phyloP scores from a whole-genome alignment of 805 yeast genomes.

The Hanseniaspora pseudoguilliermondii region DNA sequence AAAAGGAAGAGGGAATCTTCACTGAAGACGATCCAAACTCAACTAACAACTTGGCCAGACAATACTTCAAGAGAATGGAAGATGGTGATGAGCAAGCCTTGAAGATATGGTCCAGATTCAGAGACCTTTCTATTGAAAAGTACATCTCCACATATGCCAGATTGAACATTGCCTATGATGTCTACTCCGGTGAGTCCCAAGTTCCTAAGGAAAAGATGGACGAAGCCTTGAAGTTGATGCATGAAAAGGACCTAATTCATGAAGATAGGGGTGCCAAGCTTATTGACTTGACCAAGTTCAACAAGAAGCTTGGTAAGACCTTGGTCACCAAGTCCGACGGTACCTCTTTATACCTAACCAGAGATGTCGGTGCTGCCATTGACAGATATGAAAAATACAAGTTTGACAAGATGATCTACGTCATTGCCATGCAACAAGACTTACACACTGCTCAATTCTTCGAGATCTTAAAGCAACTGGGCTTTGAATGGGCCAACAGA shows the following conservation, averaged over 20 bases:
- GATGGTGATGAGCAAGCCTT: slow-evolving; percentile 78
- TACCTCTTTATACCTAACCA: slow-evolving; percentile 81
- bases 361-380: slow-evolving; percentile 94
- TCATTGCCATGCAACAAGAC: slow-evolving; percentile 93
- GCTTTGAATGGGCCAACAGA: slow-evolving; percentile 70
- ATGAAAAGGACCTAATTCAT: slow-evolving; percentile 55
- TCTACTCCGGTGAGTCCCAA: slow-evolving; percentile 92
- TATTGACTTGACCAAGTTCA: slow-evolving; percentile 70
- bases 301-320: slow-evolving; percentile 86
- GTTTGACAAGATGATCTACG: slow-evolving; percentile 93
- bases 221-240: slow-evolving; percentile 47
- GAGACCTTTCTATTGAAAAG: slow-evolving; percentile 78
- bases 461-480: slow-evolving; percentile 84
- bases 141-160: slow-evolving; percentile 83
- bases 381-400: slow-evolving; percentile 72
- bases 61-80: slow-evolving; percentile 81
- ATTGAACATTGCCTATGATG: slow-evolving; percentile 76
- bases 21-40: slow-evolving; percentile 30
- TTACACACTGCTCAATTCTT: slow-evolving; percentile 87
- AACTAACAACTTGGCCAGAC: slow-evolving; percentile 75
- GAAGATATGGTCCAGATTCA: slow-evolving; percentile 69
- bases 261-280: slow-evolving; percentile 86
- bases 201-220: slow-evolving; percentile 64
- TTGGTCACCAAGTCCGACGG: slow-evolving; percentile 91
- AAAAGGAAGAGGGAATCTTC: slow-evolving; percentile 33